A percentile compares a stretch with the other conserved stretches of the same genome.
These are phyloP conservation scores for Tulasnella sp. DNA, from an alignment of 768 basidiomycete genomes.

Conservation along the genomic window DNA sequence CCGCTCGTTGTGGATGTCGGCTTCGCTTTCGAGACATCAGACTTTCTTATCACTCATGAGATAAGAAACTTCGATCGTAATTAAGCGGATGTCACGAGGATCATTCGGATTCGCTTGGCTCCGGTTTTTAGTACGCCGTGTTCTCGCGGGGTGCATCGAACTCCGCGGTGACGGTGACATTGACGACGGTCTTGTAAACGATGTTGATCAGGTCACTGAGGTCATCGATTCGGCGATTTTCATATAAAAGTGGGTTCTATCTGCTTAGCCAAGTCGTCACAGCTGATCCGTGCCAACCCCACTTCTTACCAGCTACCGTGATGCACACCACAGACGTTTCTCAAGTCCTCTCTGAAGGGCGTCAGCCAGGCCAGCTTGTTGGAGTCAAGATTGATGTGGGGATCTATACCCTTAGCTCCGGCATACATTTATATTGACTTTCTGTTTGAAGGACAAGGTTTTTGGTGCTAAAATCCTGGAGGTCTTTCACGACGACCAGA, in stretches of 20 bases:
- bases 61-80: no score
- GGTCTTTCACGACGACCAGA: constrained; percentile 1
- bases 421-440: not conserved
- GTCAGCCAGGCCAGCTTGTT: not conserved
- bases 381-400: not conserved
- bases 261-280: not conserved
- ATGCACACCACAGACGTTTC: not conserved
- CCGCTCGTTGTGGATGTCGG: not conserved
- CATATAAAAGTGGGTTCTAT: not conserved
- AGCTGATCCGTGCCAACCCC: not conserved
- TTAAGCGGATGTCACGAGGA: not conserved
- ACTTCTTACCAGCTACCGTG: not conserved
- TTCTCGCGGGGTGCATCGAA: not conserved
- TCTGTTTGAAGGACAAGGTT: not conserved
- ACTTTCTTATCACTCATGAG: not conserved
- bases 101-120: not conserved
- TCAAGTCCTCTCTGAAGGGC: not conserved
- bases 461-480: not conserved
- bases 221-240: not conserved
- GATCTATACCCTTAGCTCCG: not conserved
- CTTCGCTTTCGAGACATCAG: not conserved
- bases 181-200: not conserved
- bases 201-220: not conserved
- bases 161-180: not conserved
- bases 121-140: not conserved